A percentile compares a stretch with the other conserved stretches of the same genome.
Conservation (phyloP, 108 stramenopile genomes). For the Nitzschia sp. region DNA sequence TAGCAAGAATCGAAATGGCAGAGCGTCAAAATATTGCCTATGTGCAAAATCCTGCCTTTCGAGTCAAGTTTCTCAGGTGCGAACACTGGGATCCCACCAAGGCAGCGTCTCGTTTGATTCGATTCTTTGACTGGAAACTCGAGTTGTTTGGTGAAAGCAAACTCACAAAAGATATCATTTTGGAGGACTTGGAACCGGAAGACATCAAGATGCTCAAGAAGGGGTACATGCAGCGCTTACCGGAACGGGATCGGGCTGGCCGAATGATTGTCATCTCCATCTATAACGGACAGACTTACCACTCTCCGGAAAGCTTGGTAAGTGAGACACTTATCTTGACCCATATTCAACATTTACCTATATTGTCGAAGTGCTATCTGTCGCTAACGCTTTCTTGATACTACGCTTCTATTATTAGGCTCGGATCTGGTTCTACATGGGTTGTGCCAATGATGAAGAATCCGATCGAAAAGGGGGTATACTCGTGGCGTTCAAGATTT, state of each 20-base stretch:
- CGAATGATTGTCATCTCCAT: constrained; percentile 1
- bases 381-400: too few species aligned
- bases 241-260: constrained; percentile 18
- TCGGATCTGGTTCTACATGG: not conserved
- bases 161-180: constrained; percentile 20
- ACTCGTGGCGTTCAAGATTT: constrained; percentile 6
- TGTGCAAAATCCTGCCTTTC: constrained; percentile 27
- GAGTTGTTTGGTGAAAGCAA: constrained; percentile 39
- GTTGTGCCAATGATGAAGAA: not conserved
- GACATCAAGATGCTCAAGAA: constrained; percentile 17
- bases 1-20: constrained; percentile 15
- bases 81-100: constrained; percentile 34
- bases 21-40: constrained; percentile 13
- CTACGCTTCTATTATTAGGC: constrained; percentile 12
- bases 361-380: not conserved
- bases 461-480: not conserved
- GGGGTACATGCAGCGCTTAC: constrained; percentile 16
- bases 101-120: constrained; percentile 36
- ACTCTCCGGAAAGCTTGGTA: constrained; percentile 11
- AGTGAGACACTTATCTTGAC: not conserved
- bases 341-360: not conserved
- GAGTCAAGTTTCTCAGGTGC: constrained; percentile 35
- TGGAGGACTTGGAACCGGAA: constrained; percentile 30
- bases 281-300: constrained; percentile 10
- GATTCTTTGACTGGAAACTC: constrained; percentile 37